Percentiles rank a stretch among this genome's conserved stretches.
Evolutionary conservation across 805 yeast genomes (phyloP).

Genomic region (Ogataea henricii): DNA sequence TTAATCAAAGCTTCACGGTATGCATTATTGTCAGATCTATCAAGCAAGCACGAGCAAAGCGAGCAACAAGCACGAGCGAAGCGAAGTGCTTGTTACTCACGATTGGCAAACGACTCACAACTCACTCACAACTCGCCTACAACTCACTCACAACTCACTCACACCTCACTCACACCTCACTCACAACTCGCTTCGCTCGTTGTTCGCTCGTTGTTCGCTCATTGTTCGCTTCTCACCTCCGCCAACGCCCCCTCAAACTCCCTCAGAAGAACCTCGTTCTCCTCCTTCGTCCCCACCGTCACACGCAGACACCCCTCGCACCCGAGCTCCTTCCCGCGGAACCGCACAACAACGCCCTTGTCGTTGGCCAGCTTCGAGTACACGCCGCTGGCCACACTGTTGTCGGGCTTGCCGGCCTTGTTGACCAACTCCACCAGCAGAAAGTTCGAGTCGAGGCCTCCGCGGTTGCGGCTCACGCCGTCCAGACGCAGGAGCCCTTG

Average conservation of each 20-base stretch:
- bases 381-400: slow-evolving; percentile 62
- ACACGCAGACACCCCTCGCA: slow-evolving; percentile 87
- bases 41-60: no score
- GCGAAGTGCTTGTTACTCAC: no score
- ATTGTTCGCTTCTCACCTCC: slow-evolving; percentile 16
- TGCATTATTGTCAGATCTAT: no score
- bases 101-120: no score
- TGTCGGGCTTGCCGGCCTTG: slow-evolving; percentile 62
- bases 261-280: slow-evolving; percentile 59
- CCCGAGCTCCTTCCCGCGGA: slow-evolving; percentile 86
- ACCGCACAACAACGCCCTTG: slow-evolving; percentile 82
- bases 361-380: slow-evolving; percentile 72
- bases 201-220: neutral
- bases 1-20: no score
- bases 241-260: slow-evolving; percentile 27
- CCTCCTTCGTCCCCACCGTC: slow-evolving; percentile 81
- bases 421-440: slow-evolving; percentile 71
- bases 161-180: no score
- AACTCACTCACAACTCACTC: no score
- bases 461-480: slow-evolving; percentile 73
- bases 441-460: slow-evolving; percentile 87
- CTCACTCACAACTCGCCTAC: no score
- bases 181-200: neutral
- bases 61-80: no score
- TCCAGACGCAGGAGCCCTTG: slow-evolving; percentile 54